phyloP scores from a whole-genome alignment of 495 filamentous ascomycete species.

The Hyaloscypha variabilis region DNA sequence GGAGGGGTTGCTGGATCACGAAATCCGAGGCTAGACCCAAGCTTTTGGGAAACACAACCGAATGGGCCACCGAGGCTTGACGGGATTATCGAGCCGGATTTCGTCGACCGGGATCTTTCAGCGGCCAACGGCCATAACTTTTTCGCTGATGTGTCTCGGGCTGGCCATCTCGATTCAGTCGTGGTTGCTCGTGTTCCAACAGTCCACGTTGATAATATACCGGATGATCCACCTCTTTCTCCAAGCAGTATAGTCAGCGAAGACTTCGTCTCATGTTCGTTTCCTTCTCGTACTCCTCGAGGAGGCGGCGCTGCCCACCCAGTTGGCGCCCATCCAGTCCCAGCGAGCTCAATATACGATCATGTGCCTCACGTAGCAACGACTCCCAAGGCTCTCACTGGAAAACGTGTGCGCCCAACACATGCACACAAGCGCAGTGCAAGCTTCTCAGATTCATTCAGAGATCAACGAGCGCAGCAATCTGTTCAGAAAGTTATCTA shows the following conservation, averaged over 20 bases:
- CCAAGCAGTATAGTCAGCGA: conserved; percentile 55
- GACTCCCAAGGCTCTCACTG: conserved; percentile 53
- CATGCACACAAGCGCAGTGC: conserved; percentile 51
- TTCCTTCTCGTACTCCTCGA: conserved; percentile 63
- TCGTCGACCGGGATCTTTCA: conserved; percentile 34
- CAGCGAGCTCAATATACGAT: conserved; percentile 50
- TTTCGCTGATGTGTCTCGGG: conserved; percentile 49
- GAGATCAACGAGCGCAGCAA: conserved; percentile 68
- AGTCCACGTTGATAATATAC: not conserved
- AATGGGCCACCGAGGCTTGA: conserved; percentile 44
- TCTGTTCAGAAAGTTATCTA: conserved; percentile 47
- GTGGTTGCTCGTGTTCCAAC: conserved; percentile 5
- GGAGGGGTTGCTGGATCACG: conserved; percentile 67
- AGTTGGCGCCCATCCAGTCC: conserved; percentile 61
- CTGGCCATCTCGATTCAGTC: conserved; percentile 38
- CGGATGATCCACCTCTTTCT: conserved; percentile 36
- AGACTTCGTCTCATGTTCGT: conserved; percentile 79
- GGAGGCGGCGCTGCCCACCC: conserved; percentile 41
- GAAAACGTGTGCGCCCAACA: conserved; percentile 50
- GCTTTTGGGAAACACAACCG: conserved; percentile 44
- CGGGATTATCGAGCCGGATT: conserved; percentile 38
- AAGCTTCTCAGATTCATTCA: conserved; percentile 79
- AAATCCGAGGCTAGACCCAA: conserved; percentile 51
- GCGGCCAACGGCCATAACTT: conserved; percentile 41
- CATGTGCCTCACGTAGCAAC: conserved; percentile 40